Base-by-base conservation (phyloP, 1,284 basidiomycete genomes). In the Ganoderma sinense region DNA sequence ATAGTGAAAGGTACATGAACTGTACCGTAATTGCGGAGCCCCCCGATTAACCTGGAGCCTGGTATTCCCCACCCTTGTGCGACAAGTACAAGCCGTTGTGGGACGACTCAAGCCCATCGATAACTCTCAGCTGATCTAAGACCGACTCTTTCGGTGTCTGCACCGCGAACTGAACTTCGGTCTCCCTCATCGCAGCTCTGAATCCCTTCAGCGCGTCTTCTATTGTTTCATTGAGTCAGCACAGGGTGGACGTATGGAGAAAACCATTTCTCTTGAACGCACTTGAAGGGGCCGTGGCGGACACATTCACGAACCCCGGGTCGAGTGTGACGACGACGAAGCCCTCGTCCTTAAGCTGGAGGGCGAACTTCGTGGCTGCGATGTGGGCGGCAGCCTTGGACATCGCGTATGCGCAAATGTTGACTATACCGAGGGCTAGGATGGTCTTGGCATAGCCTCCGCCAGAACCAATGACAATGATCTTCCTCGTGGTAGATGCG, bases 301-400 rank as follows among this genome's bases (percentile, higher is more conserved):
- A 62, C 2, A 79, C 81, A 64, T 82, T 73, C 5, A 84, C 84
- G 7, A 81, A 29, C 10, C 83, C 84, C 1, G 84, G 83, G 68
- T 76, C 77, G 55, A 84, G 65, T 1, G 80, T 73, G 4, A 83
- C 71, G 74, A 84, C 81, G 8, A 78, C 70, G 67, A 85, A 79
- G 14, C 82, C 83, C 48, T 85, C 82, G 4, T 74, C 65, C 64
- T 79, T 77, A 65, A 80, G 77, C 59, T 78, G 67, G 7, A 75
- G 69, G 0, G 84, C 82, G 69, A 81, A 85, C 71, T 85, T 84
- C 16, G 78, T 80, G 18, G 79, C 76, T 40, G 77, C 80, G 77
- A 85, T 79, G 67, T 83, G 81, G n/a, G 81, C 63, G 0, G 80
- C 83, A 4, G 82, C 80, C 71, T 84, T 84, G 39, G 80, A 78